These are phyloP conservation scores for Aspergillus novofumigatus DNA, from an alignment of 2,329 filamentous ascomycete species.

Conservation along the genomic window DNA sequence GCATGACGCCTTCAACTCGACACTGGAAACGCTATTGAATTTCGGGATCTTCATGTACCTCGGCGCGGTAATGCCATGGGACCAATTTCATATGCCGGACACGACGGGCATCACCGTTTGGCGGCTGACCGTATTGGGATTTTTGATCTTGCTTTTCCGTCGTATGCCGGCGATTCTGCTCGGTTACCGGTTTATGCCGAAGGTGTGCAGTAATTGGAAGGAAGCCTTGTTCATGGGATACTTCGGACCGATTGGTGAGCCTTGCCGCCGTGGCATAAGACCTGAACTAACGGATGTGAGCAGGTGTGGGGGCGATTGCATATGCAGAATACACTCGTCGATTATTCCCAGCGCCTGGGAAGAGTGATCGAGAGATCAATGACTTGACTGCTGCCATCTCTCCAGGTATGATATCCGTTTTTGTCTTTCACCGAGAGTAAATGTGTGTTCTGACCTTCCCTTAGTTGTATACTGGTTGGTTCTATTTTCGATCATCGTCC, in stretches of 20 bases:
- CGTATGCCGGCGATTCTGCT: conserved; percentile 55
- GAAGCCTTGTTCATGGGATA: conserved; percentile 61
- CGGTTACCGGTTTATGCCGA: conserved; percentile 54
- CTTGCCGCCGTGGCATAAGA: not conserved
- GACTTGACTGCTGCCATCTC: conserved; percentile 38
- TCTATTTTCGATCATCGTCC: conserved; percentile 37
- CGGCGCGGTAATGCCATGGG: conserved; percentile 54
- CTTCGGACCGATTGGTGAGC: conserved; percentile 41
- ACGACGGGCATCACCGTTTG: conserved; percentile 51
- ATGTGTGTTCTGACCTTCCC: not conserved
- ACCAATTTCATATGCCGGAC: conserved; percentile 50
- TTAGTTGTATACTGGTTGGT: conserved; percentile 46
- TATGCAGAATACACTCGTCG: conserved; percentile 45
- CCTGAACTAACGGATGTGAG: not conserved
- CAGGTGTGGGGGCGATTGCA: conserved; percentile 43
- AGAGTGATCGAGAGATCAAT: conserved; percentile 40
- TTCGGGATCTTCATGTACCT: conserved; percentile 60
- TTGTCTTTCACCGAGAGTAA: not conserved
- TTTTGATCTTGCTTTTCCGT: conserved; percentile 52
- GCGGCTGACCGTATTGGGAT: conserved; percentile 49
- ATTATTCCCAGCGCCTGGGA: conserved; percentile 40
- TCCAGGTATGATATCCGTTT: conserved; percentile 25
- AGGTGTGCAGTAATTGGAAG: conserved; percentile 49
- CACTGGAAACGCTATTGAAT: conserved; percentile 56
- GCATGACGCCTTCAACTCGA: conserved; percentile 59